A percentile compares a stretch with the other conserved stretches of the same genome.
Evolutionary conservation across 2,329 filamentous ascomycete genomes (phyloP).

Genomic region (Aspergillus phoenicis): DNA sequence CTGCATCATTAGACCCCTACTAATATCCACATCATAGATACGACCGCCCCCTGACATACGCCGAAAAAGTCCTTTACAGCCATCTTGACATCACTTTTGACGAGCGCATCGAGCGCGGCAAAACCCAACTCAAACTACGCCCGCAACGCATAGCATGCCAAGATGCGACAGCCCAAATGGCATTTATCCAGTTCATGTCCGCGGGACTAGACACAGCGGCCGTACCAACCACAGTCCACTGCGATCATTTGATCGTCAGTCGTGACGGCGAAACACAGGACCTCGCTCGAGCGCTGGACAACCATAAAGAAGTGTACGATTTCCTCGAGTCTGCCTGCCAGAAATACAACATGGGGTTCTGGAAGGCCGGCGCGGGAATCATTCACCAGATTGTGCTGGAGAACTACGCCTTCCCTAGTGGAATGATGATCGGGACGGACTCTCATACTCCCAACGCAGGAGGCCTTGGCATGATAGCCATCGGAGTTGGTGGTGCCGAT

Average conservation of each 20-base stretch:
- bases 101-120: not conserved
- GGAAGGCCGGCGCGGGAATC: not conserved
- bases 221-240: not conserved
- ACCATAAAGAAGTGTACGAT: not conserved
- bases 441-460: constrained; percentile 94
- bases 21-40: not conserved
- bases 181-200: not conserved
- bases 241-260: not conserved
- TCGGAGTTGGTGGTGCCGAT: constrained; percentile 94
- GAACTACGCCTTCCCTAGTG: not conserved
- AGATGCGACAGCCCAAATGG: not conserved
- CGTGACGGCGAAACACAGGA: not conserved
- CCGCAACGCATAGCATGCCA: not conserved
- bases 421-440: constrained; percentile 74
- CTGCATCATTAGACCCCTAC: not conserved
- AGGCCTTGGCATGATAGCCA: constrained; percentile 88
- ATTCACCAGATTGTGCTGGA: not conserved
- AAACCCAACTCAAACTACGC: not conserved
- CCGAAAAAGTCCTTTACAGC: not conserved
- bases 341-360: not conserved
- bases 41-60: not conserved
- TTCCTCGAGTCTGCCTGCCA: not conserved
- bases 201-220: not conserved
- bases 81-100: not conserved
- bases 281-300: not conserved